Conservation (phyloP, 179 eudicot genomes). For the Patellifolia procumbens region DNA sequence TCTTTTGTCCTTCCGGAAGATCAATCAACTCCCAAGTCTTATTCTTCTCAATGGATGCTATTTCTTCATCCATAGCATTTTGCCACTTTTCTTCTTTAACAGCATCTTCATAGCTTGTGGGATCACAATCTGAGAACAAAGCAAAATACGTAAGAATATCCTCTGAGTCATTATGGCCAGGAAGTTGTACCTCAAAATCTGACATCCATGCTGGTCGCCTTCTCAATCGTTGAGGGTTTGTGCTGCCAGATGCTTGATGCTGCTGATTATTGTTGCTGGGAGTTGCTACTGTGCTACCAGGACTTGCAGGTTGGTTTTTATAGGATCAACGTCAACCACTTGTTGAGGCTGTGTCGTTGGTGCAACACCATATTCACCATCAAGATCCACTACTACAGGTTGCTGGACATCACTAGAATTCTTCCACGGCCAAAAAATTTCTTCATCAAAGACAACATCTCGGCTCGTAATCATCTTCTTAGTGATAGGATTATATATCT, state of each 20-base stretch:
- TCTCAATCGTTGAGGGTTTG: background rate
- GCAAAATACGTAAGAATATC: constrained; percentile 3
- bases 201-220: constrained; percentile 10
- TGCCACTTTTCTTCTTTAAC: background rate
- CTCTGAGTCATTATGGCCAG: background rate
- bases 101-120: constrained; percentile 12
- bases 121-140: constrained; percentile 7
- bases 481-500: background rate
- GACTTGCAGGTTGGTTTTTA: background rate
- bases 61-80: background rate
- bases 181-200: constrained; percentile 6
- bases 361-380: background rate
- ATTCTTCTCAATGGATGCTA: background rate
- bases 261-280: background rate
- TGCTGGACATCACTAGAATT: background rate
- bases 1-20: background rate
- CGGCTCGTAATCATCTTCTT: background rate
- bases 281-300: background rate
- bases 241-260: background rate
- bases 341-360: too few relatives aligned
- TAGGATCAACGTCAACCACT: background rate
- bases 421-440: background rate
- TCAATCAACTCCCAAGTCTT: constrained; percentile 7
- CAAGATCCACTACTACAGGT: background rate
- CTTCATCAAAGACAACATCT: constrained; percentile 2